Evolutionary conservation across 2,329 filamentous ascomycete genomes (phyloP), one percentile per base, ranked within the genome.

Genomic region (Cordyceps farinosa): DNA sequence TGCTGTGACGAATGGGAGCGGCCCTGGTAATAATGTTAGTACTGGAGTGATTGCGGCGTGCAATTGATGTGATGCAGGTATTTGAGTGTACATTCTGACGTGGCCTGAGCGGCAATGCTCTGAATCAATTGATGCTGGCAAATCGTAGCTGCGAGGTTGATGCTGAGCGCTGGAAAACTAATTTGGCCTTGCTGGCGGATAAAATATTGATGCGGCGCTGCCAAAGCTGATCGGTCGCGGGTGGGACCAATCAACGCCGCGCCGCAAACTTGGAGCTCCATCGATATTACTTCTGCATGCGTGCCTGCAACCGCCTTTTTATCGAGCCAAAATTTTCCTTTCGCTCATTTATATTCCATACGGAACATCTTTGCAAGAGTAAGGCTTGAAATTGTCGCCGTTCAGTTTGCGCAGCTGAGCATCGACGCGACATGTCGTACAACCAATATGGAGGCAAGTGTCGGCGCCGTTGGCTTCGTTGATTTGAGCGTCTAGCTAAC

Each of bases 401-500:
- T 52, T 7, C 11, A n/a, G 32, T 11, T 34, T 36, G 57, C 57
- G 47, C n/a, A 47, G 44, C 38, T 52, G 36, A 34, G 9, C 57
- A 60, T 52, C 29, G 5, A 59, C 45, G 45, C 60, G 51, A 58
- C 48, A 63, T 87, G 84, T 77, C 84, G 22, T 87, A 86, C 73
- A 85, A 86, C 70, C 83, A 82, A n/a, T 87, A 87, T 66, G 83
- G 83, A 77, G 81, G 81, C 83, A 71, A 67, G 76, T 71, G 34
- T 22, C 22, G 22, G 22, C 22, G 22, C 22, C 22, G 56, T 27
- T 22, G n/a, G 11, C 51, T 15, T 40, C 11, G 17, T 22, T 30
- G 48, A 6, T 29, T 5, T 8, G 15, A 56, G 27, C 36, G 15
- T 22, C 27, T 30, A 36, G 48, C 47, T 53, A 44, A 51, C 51